Evolutionary conservation across 176 grass and related monocot species (phyloP).

Genomic region (Themeda triandra): DNA sequence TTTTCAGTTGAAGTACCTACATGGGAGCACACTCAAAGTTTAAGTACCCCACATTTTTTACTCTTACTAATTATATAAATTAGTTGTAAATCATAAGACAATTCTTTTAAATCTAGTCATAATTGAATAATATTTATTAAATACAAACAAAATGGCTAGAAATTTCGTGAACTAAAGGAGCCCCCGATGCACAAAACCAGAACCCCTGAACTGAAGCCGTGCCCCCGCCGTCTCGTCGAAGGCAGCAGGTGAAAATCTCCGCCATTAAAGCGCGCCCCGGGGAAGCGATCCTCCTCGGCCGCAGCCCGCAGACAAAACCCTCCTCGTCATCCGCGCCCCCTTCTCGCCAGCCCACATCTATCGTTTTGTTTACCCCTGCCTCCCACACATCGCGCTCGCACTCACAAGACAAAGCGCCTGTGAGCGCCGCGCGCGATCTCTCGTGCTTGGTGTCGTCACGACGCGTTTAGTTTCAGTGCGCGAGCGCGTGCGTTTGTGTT

Average conservation of each 20-base stretch:
- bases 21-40: too few species aligned
- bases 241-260: constrained; percentile 28
- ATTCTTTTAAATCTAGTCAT: too few species aligned
- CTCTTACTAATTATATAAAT: too few species aligned
- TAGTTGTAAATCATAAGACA: too few species aligned
- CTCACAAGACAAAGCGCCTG: neutral
- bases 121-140: too few species aligned
- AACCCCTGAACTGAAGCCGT: too few species aligned
- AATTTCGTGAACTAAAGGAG: too few species aligned
- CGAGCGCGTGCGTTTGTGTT: neutral
- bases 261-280: constrained; percentile 37
- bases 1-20: too few species aligned
- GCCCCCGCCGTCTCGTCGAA: constrained; percentile 12
- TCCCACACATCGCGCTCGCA: constrained; percentile 16
- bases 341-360: neutral
- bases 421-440: constrained; percentile 2
- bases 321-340: constrained; percentile 34
- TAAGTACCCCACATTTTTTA: too few species aligned
- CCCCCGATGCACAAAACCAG: too few species aligned
- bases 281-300: constrained; percentile 41
- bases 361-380: neutral
- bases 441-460: neutral
- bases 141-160: too few species aligned
- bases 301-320: constrained; percentile 37
- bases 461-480: neutral